Conservation (phyloP, 805 yeast species). For the Starmerella lactis-condensi region DNA sequence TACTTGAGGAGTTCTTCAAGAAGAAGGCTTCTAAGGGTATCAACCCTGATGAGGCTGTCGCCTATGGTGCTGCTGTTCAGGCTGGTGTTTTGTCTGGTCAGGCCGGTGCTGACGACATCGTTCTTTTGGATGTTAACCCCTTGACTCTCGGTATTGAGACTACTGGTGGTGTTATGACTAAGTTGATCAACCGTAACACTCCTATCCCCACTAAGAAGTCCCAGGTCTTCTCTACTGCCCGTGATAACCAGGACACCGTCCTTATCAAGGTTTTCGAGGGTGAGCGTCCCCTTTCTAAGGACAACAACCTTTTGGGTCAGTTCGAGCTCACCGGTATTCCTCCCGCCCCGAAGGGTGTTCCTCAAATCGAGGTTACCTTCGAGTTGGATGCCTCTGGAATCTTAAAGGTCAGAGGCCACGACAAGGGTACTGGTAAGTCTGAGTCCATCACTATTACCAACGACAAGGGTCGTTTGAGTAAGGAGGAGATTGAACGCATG, state of each 20-base stretch:
- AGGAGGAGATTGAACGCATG: slow-evolving; percentile 93
- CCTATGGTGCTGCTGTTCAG: slow-evolving; percentile 98
- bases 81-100: slow-evolving; percentile 96
- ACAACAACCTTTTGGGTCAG: slow-evolving; percentile 76
- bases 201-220: slow-evolving; percentile 91
- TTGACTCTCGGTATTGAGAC: slow-evolving; percentile 91
- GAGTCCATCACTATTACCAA: slow-evolving; percentile 82
- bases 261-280: slow-evolving; percentile 89
- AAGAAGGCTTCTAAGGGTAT: slow-evolving; percentile 94
- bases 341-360: slow-evolving; percentile 82
- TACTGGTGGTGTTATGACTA: slow-evolving; percentile 95
- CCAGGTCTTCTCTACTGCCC: slow-evolving; percentile 88
- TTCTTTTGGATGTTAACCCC: slow-evolving; percentile 83
- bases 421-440: slow-evolving; percentile 85
- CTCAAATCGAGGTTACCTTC: slow-evolving; percentile 80
- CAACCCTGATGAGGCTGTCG: slow-evolving; percentile 99
- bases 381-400: slow-evolving; percentile 77
- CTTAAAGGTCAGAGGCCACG: slow-evolving; percentile 69
- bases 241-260: slow-evolving; percentile 90
- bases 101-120: slow-evolving; percentile 77
- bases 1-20: slow-evolving; percentile 72
- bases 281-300: slow-evolving; percentile 88
- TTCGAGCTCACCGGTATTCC: slow-evolving; percentile 76
- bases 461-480: slow-evolving; percentile 83
- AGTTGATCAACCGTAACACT: slow-evolving; percentile 83